These are phyloP conservation scores for Rhizopogon vulgaris DNA, from an alignment of 768 basidiomycete genomes.

Conservation along the genomic window DNA sequence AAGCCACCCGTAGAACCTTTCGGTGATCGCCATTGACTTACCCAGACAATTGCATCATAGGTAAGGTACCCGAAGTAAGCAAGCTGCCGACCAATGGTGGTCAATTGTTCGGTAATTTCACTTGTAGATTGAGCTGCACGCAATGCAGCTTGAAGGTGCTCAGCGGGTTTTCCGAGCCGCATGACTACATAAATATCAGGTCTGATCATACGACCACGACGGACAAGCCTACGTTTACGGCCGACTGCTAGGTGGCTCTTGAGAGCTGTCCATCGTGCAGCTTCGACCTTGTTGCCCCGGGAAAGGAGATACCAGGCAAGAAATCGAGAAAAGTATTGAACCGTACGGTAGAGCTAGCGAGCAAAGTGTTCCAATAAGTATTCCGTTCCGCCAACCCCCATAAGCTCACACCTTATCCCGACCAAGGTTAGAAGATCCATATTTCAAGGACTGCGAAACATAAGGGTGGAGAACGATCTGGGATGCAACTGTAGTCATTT, in stretches of 20 bases:
- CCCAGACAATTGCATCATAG: slow-evolving; percentile 84
- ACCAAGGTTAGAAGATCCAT: slow-evolving; percentile 75
- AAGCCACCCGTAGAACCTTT: neutral
- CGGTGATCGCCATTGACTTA: slow-evolving; percentile 28
- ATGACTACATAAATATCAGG: slow-evolving; percentile 49
- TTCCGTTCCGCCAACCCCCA: neutral
- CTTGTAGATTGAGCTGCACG: slow-evolving; percentile 53
- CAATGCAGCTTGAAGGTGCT: slow-evolving; percentile 88
- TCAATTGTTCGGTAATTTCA: slow-evolving; percentile 63
- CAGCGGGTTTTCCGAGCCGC: slow-evolving; percentile 89
- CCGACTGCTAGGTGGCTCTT: slow-evolving; percentile 81
- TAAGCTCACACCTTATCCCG: slow-evolving; percentile 72
- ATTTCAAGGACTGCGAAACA: slow-evolving; percentile 69
- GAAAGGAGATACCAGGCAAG: slow-evolving; percentile 76
- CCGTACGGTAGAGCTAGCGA: slow-evolving; percentile 72
- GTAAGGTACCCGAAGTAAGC: slow-evolving; percentile 84
- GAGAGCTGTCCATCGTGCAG: slow-evolving; percentile 74
- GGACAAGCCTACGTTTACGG: slow-evolving; percentile 59
- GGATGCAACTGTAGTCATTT: slow-evolving; percentile 43
- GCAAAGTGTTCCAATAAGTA: neutral
- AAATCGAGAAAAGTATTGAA: slow-evolving; percentile 89
- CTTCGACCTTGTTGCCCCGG: slow-evolving; percentile 64
- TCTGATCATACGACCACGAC: slow-evolving; percentile 1
- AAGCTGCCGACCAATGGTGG: slow-evolving; percentile 77
- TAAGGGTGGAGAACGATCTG: slow-evolving; percentile 84